phyloP scores from a whole-genome alignment of 108 stramenopile species.

The Skeletonema grethae region DNA sequence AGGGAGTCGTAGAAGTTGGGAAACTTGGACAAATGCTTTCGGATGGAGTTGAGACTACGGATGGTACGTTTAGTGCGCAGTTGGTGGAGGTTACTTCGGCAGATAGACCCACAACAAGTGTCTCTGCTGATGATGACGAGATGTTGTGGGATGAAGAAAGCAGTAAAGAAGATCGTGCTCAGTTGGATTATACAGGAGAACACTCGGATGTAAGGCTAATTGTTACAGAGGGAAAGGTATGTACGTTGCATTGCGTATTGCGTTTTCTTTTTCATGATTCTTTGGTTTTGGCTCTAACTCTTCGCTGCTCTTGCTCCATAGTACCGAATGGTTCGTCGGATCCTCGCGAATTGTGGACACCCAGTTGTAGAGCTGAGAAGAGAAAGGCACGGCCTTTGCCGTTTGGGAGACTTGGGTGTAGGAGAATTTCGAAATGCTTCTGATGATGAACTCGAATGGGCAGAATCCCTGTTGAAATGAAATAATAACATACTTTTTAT shows the following conservation, averaged over 20 bases:
- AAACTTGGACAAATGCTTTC: constrained; percentile 49
- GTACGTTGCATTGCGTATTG: too few species aligned
- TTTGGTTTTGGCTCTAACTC: background rate
- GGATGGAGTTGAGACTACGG: constrained; percentile 69
- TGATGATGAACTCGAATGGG: constrained; percentile 69
- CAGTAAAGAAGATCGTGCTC: constrained; percentile 40
- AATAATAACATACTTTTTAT: constrained; percentile 13
- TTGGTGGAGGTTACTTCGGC: constrained; percentile 44
- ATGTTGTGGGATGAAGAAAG: constrained; percentile 22
- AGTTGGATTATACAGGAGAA: constrained; percentile 45
- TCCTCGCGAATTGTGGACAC: constrained; percentile 82
- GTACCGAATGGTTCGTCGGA: constrained; percentile 85
- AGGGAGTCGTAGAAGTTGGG: constrained; percentile 59
- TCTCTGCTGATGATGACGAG: constrained; percentile 1
- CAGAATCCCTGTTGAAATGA: constrained; percentile 44
- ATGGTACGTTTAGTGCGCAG: constrained; percentile 65
- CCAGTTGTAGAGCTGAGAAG: constrained; percentile 73
- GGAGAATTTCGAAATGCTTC: constrained; percentile 63
- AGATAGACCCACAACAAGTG: constrained; percentile 31
- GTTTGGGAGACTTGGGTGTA: constrained; percentile 60
- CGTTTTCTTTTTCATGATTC: too few species aligned
- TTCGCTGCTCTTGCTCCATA: background rate
- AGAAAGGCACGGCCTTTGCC: constrained; percentile 63
- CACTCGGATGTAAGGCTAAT: constrained; percentile 68
- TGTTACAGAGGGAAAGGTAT: constrained; percentile 75